These are phyloP conservation scores for Spathaspora arborariae DNA, from an alignment of 805 yeast genomes.

Conservation along the genomic window DNA sequence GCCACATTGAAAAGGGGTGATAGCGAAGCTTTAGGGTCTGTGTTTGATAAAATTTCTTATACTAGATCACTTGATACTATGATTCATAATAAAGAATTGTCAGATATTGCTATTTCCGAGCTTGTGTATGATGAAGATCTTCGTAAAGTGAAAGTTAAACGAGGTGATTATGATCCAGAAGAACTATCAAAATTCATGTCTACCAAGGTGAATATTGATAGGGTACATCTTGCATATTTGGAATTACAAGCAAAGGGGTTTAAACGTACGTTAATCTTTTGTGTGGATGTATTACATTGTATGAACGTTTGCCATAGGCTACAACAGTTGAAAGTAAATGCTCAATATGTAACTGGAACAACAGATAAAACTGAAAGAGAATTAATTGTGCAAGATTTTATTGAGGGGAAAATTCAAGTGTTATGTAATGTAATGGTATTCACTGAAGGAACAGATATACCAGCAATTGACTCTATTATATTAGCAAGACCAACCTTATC, in stretches of 20 bases:
- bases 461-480: constrained; percentile 77
- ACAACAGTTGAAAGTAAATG: constrained; percentile 56
- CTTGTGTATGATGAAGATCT: constrained; percentile 49
- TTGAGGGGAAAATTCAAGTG: constrained; percentile 60
- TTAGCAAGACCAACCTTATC: constrained; percentile 82
- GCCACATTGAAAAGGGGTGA: constrained; percentile 87
- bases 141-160: constrained; percentile 20
- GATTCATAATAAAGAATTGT: constrained; percentile 66
- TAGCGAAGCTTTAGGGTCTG: constrained; percentile 48
- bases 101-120: constrained; percentile 62
- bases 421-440: constrained; percentile 85
- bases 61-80: constrained; percentile 62
- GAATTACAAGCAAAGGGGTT: constrained; percentile 32
- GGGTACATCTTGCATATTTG: constrained; percentile 50
- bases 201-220: constrained; percentile 37
- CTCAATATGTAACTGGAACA: constrained; percentile 67
- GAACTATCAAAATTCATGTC: neutral
- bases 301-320: constrained; percentile 49
- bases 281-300: constrained; percentile 72
- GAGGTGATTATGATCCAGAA: constrained; percentile 52
- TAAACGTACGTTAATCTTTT: constrained; percentile 70
- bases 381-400: constrained; percentile 54
- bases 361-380: constrained; percentile 54
- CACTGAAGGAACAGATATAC: constrained; percentile 94
- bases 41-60: constrained; percentile 71